Conservation (phyloP, 176 grass and related monocot species). For the Cenchrus purpureus region DNA sequence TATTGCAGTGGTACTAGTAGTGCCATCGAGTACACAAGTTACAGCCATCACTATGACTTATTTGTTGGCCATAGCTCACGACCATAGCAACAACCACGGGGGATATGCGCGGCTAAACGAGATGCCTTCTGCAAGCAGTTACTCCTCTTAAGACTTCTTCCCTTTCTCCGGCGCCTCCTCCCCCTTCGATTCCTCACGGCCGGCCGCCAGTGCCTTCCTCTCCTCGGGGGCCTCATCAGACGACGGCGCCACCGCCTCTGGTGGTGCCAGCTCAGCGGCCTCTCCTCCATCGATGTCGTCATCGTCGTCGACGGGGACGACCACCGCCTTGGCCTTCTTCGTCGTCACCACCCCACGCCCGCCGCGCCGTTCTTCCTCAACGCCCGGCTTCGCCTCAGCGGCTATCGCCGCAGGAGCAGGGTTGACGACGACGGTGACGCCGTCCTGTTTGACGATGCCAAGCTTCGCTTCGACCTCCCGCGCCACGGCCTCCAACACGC, state of each 20-base stretch:
- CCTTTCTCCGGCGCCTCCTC: neutral
- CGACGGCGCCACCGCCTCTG: too few species aligned
- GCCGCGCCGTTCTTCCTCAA: constrained; percentile 9
- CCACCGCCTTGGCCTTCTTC: constrained; percentile 14
- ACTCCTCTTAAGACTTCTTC: neutral
- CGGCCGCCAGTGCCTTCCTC: too few species aligned
- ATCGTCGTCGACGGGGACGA: constrained; percentile 33
- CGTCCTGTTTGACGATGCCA: neutral
- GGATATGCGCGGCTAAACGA: too few species aligned
- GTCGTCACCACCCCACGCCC: neutral
- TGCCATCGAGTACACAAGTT: too few species aligned
- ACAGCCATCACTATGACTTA: too few species aligned
- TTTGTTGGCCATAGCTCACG: too few species aligned
- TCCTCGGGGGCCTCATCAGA: neutral
- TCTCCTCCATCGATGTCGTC: neutral
- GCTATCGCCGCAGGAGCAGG: neutral
- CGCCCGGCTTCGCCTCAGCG: neutral
- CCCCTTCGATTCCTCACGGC: neutral
- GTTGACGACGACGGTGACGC: neutral
- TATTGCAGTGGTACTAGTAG: too few species aligned
- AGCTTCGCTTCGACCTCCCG: constrained; percentile 29
- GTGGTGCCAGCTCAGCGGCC: neutral
- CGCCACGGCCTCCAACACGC: neutral
- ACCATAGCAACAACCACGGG: too few species aligned
- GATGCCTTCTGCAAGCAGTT: too few species aligned